Base-by-base conservation (phyloP, 306 rosid genomes). In the Vigna nakashimae region DNA sequence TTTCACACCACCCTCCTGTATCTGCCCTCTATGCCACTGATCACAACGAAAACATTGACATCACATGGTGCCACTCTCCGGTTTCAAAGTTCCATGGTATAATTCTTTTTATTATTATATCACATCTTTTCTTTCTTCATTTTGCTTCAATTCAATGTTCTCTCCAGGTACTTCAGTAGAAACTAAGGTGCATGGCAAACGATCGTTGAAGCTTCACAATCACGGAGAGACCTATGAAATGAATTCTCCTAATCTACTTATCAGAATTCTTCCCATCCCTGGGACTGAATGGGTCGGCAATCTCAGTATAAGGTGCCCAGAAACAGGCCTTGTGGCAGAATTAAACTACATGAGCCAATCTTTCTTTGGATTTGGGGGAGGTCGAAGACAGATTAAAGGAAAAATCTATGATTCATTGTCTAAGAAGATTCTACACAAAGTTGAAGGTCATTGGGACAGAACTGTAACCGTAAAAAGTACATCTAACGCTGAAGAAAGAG, bases 1-100 rank as follows among this genome's bases (percentile, higher is more conserved):
- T 91, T 82, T 91, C 90, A 36, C 94, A 94, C 79, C 96, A 90
- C 77, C 96, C 97, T n/a, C 97, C 97, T 10, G 90, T 90, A 13
- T 56, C 87, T 65, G 93, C 93, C 5, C 90, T 92, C n/a, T 91
- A 84, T 60, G 96, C 91, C 75, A 92, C 96, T 0, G 87, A 89
- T 74, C 91, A 87, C 62, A 85, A 62, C 71, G 85, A 85, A 78
- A 84, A 82, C 52, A 40, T 90, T 56, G 92, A 91, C 50, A 55
- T 91, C 52, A 22, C 85, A 46, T 88, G 87, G 91, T 91, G 90
- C 76, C 92, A 86, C 3, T 77, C 28, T 73, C 86, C 88, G 2
- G 34, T 50, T 15, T 88, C 98, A 30, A 86, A 83, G 72, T 89
- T 91, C 78, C 52, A 50, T 51, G 98, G 98, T 89, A 84, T 20